Conservation (phyloP, 106 monocot genomes). For the Chionographis japonica region DNA sequence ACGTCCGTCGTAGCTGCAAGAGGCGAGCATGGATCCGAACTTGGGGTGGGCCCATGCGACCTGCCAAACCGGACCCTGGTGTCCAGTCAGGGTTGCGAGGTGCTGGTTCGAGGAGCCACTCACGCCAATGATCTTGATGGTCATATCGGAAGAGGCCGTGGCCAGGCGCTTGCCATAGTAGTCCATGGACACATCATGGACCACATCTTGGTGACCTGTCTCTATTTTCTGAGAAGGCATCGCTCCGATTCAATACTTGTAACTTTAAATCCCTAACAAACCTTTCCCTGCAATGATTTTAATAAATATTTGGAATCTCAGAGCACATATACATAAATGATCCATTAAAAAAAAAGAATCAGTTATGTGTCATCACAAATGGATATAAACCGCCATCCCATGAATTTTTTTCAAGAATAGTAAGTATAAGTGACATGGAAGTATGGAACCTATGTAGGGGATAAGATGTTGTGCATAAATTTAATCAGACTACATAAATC, state of each 20-base stretch:
- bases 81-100: conserved; percentile 18
- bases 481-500: too few species aligned
- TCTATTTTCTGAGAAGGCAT: conserved; percentile 34
- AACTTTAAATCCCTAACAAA: too few species aligned
- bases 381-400: too few species aligned
- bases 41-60: conserved; percentile 26
- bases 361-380: too few species aligned
- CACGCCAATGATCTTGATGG: conserved; percentile 19
- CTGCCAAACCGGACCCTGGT: conserved; percentile 26
- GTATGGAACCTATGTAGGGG: too few species aligned
- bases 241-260: neutral
- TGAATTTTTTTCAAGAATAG: too few species aligned
- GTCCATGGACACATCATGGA: conserved; percentile 27
- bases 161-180: conserved; percentile 25
- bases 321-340: too few species aligned
- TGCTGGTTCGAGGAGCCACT: conserved; percentile 9
- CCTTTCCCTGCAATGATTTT: too few species aligned
- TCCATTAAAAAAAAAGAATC: too few species aligned
- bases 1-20: conserved; percentile 15
- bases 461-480: too few species aligned
- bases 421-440: too few species aligned
- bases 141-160: conserved; percentile 16
- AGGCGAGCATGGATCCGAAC: conserved; percentile 20
- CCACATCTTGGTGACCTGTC: conserved; percentile 20
- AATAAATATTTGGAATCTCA: too few species aligned